phyloP scores from a whole-genome alignment of 1,284 basidiomycete genomes.

The Ceratobasidium sp. region DNA sequence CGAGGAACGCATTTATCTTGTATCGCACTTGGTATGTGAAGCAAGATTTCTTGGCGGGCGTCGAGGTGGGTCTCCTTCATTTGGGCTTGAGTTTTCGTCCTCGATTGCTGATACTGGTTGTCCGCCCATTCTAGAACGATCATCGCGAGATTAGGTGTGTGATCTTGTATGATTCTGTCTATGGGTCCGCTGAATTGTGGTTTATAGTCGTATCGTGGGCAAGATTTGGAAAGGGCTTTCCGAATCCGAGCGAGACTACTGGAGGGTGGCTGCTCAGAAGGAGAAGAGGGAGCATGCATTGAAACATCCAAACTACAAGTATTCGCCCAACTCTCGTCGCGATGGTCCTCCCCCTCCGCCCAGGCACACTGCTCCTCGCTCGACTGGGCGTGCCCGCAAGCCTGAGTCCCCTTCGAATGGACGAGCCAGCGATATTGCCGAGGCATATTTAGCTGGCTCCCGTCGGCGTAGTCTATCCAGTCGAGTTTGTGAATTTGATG shows the following conservation, averaged over 20 bases:
- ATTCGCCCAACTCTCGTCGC: constrained; percentile 36
- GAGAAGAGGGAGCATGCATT: constrained; percentile 37
- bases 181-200: background rate
- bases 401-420: background rate
- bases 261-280: constrained; percentile 26
- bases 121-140: constrained; percentile 29
- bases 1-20: constrained; percentile 42
- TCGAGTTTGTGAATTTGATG: background rate
- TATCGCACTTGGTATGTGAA: constrained; percentile 39
- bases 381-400: constrained; percentile 15
- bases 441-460: background rate
- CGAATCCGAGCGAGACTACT: constrained; percentile 26
- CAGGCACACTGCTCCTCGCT: background rate
- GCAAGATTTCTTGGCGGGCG: constrained; percentile 12
- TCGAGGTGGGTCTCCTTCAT: constrained; percentile 2
- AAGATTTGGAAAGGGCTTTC: constrained; percentile 37
- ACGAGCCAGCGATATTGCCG: background rate
- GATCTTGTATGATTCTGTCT: background rate
- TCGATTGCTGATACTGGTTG: constrained; percentile 13
- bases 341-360: constrained; percentile 11
- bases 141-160: constrained; percentile 42
- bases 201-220: constrained; percentile 39
- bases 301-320: constrained; percentile 42
- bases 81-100: background rate
- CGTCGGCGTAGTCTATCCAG: background rate